A percentile compares a stretch with the other conserved stretches of the same genome.
Evolutionary conservation across 192 early-diverging fungal genomes (phyloP).

Genomic region (Jimgerdemannia lactiflua): DNA sequence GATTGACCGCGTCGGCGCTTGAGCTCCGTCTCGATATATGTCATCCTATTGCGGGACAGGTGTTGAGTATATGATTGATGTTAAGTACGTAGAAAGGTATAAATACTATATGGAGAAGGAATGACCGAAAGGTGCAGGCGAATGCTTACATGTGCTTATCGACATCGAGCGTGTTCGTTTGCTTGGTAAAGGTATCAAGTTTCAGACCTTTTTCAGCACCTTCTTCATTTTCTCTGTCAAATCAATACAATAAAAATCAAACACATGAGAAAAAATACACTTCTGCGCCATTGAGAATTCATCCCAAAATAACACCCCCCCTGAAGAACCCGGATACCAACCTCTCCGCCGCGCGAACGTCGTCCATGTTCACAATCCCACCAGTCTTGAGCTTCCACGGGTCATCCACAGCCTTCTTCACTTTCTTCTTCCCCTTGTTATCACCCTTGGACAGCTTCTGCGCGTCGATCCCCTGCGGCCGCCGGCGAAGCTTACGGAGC

Average conservation of each 20-base stretch:
- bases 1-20: slow-evolving; percentile 55
- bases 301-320: not conserved
- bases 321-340: too few species aligned
- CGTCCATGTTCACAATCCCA: slow-evolving; percentile 57
- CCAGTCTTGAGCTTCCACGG: slow-evolving; percentile 41
- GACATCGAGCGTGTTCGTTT: slow-evolving; percentile 74
- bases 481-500: slow-evolving; percentile 53
- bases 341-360: slow-evolving; percentile 47
- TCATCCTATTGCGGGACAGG: slow-evolving; percentile 48
- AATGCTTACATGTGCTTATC: slow-evolving; percentile 70
- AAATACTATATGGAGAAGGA: too few species aligned
- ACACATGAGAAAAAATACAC: too few species aligned
- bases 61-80: too few species aligned
- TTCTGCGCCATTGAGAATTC: not conserved
- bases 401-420: slow-evolving; percentile 40
- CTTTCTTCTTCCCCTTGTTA: slow-evolving; percentile 44
- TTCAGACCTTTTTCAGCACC: slow-evolving; percentile 36
- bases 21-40: slow-evolving; percentile 81
- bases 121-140: too few species aligned
- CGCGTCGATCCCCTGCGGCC: slow-evolving; percentile 52
- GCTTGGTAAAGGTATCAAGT: slow-evolving; percentile 64
- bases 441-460: slow-evolving; percentile 55
- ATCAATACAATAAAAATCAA: too few species aligned
- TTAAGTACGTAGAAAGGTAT: too few species aligned
- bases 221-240: slow-evolving; percentile 32